These are phyloP conservation scores for Amylocarpus encephaloides DNA, from an alignment of 2,329 filamentous ascomycete genomes.

Conservation along the genomic window DNA sequence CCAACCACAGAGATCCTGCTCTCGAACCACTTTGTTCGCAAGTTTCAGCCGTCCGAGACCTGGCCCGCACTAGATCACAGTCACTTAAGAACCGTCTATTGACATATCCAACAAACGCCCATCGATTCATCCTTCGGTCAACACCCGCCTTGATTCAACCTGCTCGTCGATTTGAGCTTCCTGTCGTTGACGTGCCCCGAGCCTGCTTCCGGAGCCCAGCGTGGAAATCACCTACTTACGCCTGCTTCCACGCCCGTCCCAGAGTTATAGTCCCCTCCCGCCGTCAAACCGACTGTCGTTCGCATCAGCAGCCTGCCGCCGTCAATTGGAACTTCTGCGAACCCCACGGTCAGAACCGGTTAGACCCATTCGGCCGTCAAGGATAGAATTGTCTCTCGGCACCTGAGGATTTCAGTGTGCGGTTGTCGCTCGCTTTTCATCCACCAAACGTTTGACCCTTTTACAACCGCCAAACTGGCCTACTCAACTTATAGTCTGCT, in stretches of 20 bases:
- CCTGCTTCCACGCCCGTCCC: too few relatives aligned
- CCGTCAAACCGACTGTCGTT: too few relatives aligned
- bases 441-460: neutral
- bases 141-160: neutral
- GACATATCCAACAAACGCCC: slow-evolving; percentile 11
- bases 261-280: too few relatives aligned
- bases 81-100: slow-evolving; percentile 18
- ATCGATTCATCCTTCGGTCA: neutral
- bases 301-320: too few relatives aligned
- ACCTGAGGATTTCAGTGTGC: neutral
- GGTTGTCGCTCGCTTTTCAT: slow-evolving; percentile 1
- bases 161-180: too few relatives aligned
- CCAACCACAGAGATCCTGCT: slow-evolving; percentile 7
- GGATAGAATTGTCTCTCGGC: too few relatives aligned
- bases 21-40: slow-evolving; percentile 21
- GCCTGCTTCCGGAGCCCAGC: too few relatives aligned
- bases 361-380: too few relatives aligned
- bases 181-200: too few relatives aligned
- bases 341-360: too few relatives aligned
- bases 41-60: slow-evolving; percentile 31
- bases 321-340: too few relatives aligned
- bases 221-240: too few relatives aligned
- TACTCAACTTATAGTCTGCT: slow-evolving; percentile 31
- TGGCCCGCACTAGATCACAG: slow-evolving; percentile 19
- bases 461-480: slow-evolving; percentile 31